Evolutionary conservation across 345 rosid genomes (phyloP).

Genomic region (Populus pruinosa): DNA sequence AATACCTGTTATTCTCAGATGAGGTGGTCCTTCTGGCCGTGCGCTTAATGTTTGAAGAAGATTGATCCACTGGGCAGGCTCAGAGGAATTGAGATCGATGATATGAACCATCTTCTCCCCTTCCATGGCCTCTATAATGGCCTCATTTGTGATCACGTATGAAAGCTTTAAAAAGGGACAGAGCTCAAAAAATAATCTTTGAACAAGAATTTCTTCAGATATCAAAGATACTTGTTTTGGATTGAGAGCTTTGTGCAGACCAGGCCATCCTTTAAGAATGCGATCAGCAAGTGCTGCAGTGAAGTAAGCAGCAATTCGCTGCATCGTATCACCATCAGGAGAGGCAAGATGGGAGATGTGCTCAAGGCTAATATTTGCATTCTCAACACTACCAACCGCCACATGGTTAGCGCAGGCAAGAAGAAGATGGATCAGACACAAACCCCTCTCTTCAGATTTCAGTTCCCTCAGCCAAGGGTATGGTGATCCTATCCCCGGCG

Average conservation of each 20-base stretch:
- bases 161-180: slow-evolving; percentile 64
- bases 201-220: slow-evolving; percentile 49
- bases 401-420: slow-evolving; percentile 57
- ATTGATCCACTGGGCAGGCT: slow-evolving; percentile 77
- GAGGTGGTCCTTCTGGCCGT: slow-evolving; percentile 71
- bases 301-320: slow-evolving; percentile 74
- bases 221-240: slow-evolving; percentile 46
- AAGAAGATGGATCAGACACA: slow-evolving; percentile 58
- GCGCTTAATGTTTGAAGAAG: slow-evolving; percentile 52
- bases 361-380: slow-evolving; percentile 57
- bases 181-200: slow-evolving; percentile 63
- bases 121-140: slow-evolving; percentile 68
- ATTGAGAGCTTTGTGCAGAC: slow-evolving; percentile 64
- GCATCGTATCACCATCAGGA: slow-evolving; percentile 67
- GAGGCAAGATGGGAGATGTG: slow-evolving; percentile 65
- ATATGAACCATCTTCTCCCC: slow-evolving; percentile 73
- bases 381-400: slow-evolving; percentile 56
- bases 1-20: slow-evolving; percentile 66
- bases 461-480: slow-evolving; percentile 57
- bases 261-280: slow-evolving; percentile 66
- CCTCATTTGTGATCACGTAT: slow-evolving; percentile 61
- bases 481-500: slow-evolving; percentile 61
- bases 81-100: slow-evolving; percentile 56
- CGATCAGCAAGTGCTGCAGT: slow-evolving; percentile 65
- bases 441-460: slow-evolving; percentile 63